Conservation (phyloP, 495 filamentous ascomycete genomes). For the Amniculicola lignicola region DNA sequence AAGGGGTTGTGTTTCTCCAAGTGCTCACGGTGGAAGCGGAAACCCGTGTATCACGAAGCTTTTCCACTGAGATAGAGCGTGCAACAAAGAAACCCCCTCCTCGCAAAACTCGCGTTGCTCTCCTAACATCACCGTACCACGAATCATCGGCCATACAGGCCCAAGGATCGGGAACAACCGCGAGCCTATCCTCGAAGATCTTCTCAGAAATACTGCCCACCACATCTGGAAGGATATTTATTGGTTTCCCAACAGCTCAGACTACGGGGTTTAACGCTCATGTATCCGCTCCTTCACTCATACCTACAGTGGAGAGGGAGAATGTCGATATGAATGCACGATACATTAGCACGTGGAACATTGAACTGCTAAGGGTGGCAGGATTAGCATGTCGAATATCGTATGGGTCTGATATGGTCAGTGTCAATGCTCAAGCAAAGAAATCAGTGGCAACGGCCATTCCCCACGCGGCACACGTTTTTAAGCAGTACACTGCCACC, state of each 20-base stretch:
- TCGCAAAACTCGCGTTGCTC: slow-evolving; percentile 74
- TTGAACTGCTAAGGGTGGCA: slow-evolving; percentile 87
- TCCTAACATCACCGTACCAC: slow-evolving; percentile 88
- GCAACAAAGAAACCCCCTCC: slow-evolving; percentile 97
- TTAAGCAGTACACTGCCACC: slow-evolving; percentile 75
- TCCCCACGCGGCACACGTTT: slow-evolving; percentile 74
- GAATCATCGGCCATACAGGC: slow-evolving; percentile 58
- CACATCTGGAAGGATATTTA: slow-evolving; percentile 86
- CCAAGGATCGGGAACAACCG: slow-evolving; percentile 50
- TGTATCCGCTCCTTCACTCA: slow-evolving; percentile 96
- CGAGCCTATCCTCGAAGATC: slow-evolving; percentile 64
- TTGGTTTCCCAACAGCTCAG: slow-evolving; percentile 95
- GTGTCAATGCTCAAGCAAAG: slow-evolving; percentile 55
- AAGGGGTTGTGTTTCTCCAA: slow-evolving; percentile 78
- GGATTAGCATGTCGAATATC: slow-evolving; percentile 87
- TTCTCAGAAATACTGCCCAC: slow-evolving; percentile 88
- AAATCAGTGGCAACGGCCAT: slow-evolving; percentile 58
- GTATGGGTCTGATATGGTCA: slow-evolving; percentile 79
- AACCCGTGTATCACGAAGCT: slow-evolving; percentile 61
- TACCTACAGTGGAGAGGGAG: slow-evolving; percentile 97
- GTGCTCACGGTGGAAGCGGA: slow-evolving; percentile 79
- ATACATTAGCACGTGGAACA: slow-evolving; percentile 90
- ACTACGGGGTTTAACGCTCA: slow-evolving; percentile 92
- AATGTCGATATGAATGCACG: slow-evolving; percentile 94
- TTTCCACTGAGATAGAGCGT: slow-evolving; percentile 85